Conservation (phyloP, 2,329 filamentous ascomycete species). For the Fusarium circinatum region DNA sequence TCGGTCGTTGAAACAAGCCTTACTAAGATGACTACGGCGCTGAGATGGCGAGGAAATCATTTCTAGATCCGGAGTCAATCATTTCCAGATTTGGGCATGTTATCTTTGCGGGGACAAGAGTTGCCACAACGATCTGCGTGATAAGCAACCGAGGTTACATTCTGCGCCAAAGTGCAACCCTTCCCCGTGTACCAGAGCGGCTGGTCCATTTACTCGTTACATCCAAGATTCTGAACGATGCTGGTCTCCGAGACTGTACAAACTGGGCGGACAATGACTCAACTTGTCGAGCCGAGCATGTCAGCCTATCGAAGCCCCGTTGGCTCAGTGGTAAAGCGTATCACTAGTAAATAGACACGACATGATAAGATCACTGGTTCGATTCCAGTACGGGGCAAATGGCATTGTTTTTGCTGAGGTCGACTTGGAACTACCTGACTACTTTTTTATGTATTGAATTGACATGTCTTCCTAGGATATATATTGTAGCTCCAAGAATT, state of each 20-base stretch:
- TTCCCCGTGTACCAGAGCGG: not conserved
- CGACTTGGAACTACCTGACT: not conserved
- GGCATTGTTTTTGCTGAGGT: not conserved
- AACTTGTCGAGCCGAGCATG: not conserved
- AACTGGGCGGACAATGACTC: fast-evolving
- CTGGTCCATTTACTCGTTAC: not conserved
- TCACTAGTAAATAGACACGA: not conserved
- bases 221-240: too few relatives aligned
- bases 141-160: not conserved
- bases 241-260: not conserved
- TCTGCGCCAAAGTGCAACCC: not conserved
- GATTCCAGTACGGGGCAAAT: not conserved
- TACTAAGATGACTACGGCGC: not conserved
- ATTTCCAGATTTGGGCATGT: not conserved
- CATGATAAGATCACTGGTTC: not conserved
- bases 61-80: not conserved
- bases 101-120: not conserved
- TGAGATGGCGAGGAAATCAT: not conserved
- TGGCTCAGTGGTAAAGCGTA: not conserved
- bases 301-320: not conserved
- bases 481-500: fast-evolving
- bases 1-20: not conserved
- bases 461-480: fast-evolving
- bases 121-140: not conserved
- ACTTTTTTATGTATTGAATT: not conserved